Evolutionary conservation across 495 filamentous ascomycete species (phyloP).

Genomic region (Hypoxylon intermedium): DNA sequence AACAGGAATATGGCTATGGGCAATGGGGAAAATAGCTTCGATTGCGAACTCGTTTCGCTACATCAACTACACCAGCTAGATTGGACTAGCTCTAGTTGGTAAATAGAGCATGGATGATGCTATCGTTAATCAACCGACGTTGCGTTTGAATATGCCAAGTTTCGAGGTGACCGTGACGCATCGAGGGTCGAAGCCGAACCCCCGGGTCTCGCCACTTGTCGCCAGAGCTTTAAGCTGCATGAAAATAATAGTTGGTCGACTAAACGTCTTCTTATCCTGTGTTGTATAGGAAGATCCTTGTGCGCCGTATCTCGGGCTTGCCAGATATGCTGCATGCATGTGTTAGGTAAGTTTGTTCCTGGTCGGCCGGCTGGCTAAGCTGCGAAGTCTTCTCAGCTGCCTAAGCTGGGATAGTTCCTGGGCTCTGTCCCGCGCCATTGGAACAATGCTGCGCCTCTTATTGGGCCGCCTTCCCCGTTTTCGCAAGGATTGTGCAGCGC

Average conservation of each 20-base stretch:
- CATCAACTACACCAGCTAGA: neutral
- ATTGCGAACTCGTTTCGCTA: neutral
- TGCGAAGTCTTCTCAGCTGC: slow-evolving; percentile 8
- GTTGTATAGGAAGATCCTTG: too few species aligned
- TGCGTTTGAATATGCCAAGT: neutral
- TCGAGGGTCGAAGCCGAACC: too few species aligned
- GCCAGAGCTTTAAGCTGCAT: too few species aligned
- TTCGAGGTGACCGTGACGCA: too few species aligned
- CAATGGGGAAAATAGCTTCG: neutral
- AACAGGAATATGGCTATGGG: slow-evolving; percentile 2
- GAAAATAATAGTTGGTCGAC: too few species aligned
- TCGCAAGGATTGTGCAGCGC: slow-evolving; percentile 10
- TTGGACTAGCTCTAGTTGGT: neutral
- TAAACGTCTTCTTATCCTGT: too few species aligned
- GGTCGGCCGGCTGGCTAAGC: too few species aligned
- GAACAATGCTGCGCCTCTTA: slow-evolving; percentile 22
- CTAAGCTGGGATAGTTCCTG: too few species aligned
- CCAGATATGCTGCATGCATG: too few species aligned
- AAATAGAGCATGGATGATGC: slow-evolving; percentile 22
- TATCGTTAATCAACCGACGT: slow-evolving; percentile 7
- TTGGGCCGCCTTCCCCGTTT: slow-evolving; percentile 13
- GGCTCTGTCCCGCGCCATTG: slow-evolving; percentile 18
- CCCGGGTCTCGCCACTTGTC: too few species aligned
- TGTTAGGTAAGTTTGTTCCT: too few species aligned
- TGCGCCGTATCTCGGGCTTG: too few species aligned